A percentile compares a stretch with the other conserved stretches of the same genome.
phyloP scores from a whole-genome alignment of 1,284 basidiomycete genomes.

The Tranzscheliella williamsii region DNA sequence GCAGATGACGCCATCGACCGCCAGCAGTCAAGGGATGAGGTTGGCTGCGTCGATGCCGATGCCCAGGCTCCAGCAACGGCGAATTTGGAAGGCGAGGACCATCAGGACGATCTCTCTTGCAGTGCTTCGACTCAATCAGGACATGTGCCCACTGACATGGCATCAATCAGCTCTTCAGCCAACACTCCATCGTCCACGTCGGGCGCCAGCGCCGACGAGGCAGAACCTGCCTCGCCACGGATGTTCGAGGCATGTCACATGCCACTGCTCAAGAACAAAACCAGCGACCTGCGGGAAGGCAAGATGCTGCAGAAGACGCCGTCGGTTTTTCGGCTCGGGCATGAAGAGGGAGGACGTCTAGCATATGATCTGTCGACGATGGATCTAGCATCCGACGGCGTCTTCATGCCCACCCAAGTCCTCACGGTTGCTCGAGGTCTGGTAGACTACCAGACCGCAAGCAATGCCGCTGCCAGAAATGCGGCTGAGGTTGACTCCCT shows the following conservation, averaged over 20 bases:
- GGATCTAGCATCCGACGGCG: conserved; percentile 7
- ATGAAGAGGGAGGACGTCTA: conserved; percentile 41
- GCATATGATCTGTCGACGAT: background rate
- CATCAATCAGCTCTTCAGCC: conserved; percentile 32
- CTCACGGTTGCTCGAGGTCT: conserved; percentile 36
- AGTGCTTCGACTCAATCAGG: conserved; percentile 31
- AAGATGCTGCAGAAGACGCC: conserved; percentile 24
- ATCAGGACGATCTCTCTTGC: conserved; percentile 18
- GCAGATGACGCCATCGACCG: conserved; percentile 36
- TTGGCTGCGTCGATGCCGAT: conserved; percentile 26
- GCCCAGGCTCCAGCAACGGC: conserved; percentile 4
- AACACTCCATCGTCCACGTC: conserved; percentile 39
- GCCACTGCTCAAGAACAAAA: conserved; percentile 16
- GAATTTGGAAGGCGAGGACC: background rate
- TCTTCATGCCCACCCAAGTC: conserved; percentile 42
- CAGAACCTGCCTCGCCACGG: conserved; percentile 31
- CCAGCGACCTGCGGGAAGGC: conserved; percentile 17
- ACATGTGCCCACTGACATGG: conserved; percentile 24
- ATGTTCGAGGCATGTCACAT: conserved; percentile 20
- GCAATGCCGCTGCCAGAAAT: no score
- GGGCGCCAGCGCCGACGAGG: conserved; percentile 34
- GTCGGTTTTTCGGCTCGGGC: conserved; percentile 48
- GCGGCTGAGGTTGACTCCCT: no score
- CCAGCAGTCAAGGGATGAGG: conserved; percentile 2
- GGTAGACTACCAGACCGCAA: conserved; percentile 28